phyloP scores from a whole-genome alignment of 345 rosid genomes.

The Eucalyptus coolabah region DNA sequence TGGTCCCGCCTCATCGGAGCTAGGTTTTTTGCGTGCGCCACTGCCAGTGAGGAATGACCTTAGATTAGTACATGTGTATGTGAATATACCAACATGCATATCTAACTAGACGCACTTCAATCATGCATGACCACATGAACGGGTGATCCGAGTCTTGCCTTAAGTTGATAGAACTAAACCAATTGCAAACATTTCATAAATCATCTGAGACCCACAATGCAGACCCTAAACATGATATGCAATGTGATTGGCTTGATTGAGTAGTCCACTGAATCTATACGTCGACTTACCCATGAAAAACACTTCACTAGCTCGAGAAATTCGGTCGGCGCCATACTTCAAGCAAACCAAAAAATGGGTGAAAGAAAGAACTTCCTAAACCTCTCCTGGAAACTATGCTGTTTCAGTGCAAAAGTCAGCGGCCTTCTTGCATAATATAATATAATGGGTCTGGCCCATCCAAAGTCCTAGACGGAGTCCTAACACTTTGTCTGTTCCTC shows the following conservation, averaged over 20 bases:
- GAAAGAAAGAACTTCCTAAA: neutral
- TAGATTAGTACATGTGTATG: neutral
- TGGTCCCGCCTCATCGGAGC: neutral
- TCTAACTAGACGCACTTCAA: neutral
- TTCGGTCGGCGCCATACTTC: neutral
- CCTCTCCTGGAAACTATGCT: neutral
- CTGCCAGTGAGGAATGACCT: neutral
- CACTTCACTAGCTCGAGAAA: neutral
- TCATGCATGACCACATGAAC: neutral
- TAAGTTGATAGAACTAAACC: neutral
- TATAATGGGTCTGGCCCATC: neutral
- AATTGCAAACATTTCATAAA: neutral
- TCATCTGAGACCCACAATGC: neutral
- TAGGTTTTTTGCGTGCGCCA: neutral
- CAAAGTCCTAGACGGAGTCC: neutral
- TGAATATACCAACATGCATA: neutral
- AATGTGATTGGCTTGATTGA: neutral
- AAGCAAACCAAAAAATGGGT: neutral
- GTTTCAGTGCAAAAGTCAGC: neutral
- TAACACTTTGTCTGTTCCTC: neutral
- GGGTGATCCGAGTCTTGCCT: neutral
- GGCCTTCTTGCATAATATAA: neutral
- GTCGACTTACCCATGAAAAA: neutral
- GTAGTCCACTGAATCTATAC: neutral
- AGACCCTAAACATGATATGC: neutral